Percentiles rank a stretch among this genome's conserved stretches.
Conservation (phyloP, 139 green algal species). For the Spirogloea muscicola region DNA sequence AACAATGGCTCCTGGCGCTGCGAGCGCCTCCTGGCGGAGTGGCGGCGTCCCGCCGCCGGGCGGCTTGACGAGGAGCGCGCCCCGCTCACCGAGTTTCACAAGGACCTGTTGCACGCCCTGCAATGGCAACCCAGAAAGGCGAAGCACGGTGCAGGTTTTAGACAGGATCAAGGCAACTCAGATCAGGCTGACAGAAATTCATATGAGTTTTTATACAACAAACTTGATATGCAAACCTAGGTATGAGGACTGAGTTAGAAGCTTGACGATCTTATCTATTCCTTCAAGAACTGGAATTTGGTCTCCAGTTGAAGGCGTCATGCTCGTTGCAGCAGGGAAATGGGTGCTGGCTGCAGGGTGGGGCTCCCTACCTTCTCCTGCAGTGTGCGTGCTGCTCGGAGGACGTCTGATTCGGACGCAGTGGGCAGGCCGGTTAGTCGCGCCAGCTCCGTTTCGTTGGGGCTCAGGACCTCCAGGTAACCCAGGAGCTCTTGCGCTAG, state of each 20-base stretch:
- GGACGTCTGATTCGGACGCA: neutral
- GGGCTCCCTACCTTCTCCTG: neutral
- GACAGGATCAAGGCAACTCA: no score
- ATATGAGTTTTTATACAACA: no score
- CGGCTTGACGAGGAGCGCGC: constrained; percentile 64
- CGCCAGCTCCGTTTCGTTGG: constrained; percentile 66
- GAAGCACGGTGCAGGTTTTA: no score
- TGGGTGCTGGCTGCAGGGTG: no score
- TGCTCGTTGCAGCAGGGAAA: no score
- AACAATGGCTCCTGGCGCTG: constrained; percentile 56
- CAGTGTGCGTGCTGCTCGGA: neutral
- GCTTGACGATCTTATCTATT: no score
- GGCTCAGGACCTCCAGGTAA: constrained; percentile 50
- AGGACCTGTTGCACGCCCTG: constrained; percentile 20
- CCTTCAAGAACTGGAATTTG: no score
- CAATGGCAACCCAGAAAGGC: no score
- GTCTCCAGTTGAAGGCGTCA: no score
- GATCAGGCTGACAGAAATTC: no score
- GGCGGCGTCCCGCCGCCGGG: constrained; percentile 16
- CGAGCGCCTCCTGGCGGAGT: constrained; percentile 50
- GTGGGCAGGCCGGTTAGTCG: constrained; percentile 40
- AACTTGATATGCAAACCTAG: no score
- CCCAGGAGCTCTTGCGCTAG: constrained; percentile 48
- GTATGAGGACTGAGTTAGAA: no score
- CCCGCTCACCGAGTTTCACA: constrained; percentile 72